Conservation (phyloP, 768 basidiomycete species). For the Tulasnella sp. region DNA sequence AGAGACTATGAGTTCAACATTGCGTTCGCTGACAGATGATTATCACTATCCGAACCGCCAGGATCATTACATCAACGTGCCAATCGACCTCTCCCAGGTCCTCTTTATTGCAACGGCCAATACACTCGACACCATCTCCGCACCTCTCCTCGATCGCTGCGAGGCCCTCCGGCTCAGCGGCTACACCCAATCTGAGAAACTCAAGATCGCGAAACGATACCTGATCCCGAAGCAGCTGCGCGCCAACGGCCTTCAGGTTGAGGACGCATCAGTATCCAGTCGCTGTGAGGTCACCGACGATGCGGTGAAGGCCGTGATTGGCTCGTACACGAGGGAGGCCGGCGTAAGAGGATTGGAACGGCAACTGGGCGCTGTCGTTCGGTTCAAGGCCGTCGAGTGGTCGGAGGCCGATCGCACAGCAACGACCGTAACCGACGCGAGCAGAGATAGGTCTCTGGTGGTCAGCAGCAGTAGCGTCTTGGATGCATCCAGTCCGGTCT, state of each 20-base stretch:
- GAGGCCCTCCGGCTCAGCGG: conserved; percentile 76
- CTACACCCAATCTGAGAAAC: conserved; percentile 84
- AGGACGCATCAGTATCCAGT: conserved; percentile 26
- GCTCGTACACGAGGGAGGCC: conserved; percentile 78
- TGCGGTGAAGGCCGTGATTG: conserved; percentile 59
- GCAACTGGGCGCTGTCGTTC: conserved; percentile 75
- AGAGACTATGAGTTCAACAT: background rate
- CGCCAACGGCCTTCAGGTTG: conserved; percentile 54
- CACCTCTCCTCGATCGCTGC: conserved; percentile 79
- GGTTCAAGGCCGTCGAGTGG: conserved; percentile 88
- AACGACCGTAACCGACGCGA: conserved; percentile 24
- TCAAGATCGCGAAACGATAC: conserved; percentile 78
- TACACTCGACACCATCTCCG: conserved; percentile 76
- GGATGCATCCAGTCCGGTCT: conserved; percentile 29
- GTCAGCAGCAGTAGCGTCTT: conserved; percentile 19
- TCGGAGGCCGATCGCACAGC: conserved; percentile 37
- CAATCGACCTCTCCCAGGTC: conserved; percentile 77
- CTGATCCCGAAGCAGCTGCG: conserved; percentile 78
- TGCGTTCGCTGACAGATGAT: background rate
- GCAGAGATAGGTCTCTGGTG: conserved; percentile 8
- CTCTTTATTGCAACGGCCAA: conserved; percentile 92
- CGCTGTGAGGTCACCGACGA: conserved; percentile 59
- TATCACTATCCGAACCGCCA: conserved; percentile 24
- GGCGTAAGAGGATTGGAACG: conserved; percentile 88
- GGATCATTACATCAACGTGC: conserved; percentile 89